These are phyloP conservation scores for Acaromyces ingoldii DNA, from an alignment of 1,284 basidiomycete species.

Conservation along the genomic window DNA sequence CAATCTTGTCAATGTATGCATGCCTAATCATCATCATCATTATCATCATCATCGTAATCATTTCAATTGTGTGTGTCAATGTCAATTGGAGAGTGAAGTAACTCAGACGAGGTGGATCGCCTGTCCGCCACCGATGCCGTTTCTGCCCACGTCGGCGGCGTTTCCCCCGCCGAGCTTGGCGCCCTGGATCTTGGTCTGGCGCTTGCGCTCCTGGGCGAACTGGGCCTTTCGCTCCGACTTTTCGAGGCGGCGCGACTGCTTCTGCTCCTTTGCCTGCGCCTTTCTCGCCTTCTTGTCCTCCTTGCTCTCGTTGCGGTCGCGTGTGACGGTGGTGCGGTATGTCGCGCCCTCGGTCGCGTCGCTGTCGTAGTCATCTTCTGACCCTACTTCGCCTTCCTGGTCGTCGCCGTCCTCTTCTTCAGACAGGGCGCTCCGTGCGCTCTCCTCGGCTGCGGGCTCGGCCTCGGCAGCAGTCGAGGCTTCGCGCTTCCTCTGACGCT, in stretches of 20 bases:
- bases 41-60: too few species aligned
- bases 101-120: too few species aligned
- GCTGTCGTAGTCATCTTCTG: slow-evolving; percentile 12
- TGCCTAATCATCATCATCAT: too few species aligned
- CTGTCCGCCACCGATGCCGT: neutral
- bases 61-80: too few species aligned
- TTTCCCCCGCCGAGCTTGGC: neutral
- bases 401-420: slow-evolving; percentile 8
- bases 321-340: slow-evolving; percentile 13
- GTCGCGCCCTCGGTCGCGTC: slow-evolving; percentile 9
- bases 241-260: too few species aligned
- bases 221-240: neutral
- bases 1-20: too few species aligned
- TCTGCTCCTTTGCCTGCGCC: slow-evolving; percentile 67
- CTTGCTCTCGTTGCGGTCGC: slow-evolving; percentile 61
- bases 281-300: slow-evolving; percentile 87
- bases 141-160: neutral
- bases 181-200: neutral
- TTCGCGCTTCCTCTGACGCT: neutral
- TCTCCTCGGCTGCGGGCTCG: slow-evolving; percentile 14
- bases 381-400: neutral
- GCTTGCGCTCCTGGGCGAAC: neutral
- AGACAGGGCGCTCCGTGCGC: neutral
- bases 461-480: slow-evolving; percentile 7
- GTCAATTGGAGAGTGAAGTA: too few species aligned